Evolutionary conservation across 2,329 filamentous ascomycete genomes (phyloP).

Genomic region (Diaporthe caulivora): DNA sequence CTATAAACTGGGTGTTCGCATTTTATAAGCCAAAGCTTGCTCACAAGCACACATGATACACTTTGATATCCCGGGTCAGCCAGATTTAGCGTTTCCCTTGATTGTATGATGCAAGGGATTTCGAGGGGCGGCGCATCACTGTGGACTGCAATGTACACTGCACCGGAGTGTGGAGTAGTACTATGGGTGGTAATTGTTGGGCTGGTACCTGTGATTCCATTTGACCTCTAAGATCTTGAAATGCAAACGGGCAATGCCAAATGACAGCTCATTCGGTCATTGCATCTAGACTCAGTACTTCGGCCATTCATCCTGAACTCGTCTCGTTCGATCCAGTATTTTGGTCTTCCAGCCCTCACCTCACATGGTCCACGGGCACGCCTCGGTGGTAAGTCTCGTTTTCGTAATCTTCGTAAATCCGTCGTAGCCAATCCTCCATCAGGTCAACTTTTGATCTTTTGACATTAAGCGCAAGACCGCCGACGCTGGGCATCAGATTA

Average conservation of each 20-base stretch:
- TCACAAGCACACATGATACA: background rate
- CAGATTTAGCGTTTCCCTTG: too few relatives aligned
- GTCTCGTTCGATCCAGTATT: slow-evolving; percentile 6
- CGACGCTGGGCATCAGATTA: background rate
- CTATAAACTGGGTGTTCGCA: background rate
- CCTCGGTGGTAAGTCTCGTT: slow-evolving; percentile 11
- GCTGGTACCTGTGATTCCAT: slow-evolving; percentile 28
- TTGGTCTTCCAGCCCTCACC: background rate
- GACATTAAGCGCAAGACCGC: slow-evolving; percentile 12
- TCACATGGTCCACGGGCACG: slow-evolving; percentile 20
- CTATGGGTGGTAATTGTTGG: slow-evolving; percentile 1
- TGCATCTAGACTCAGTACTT: slow-evolving; percentile 20
- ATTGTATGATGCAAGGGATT: background rate
- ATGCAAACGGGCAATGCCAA: background rate
- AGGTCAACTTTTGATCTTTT: background rate
- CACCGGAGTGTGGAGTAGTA: background rate
- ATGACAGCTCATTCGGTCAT: slow-evolving; percentile 18
- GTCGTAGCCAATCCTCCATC: slow-evolving; percentile 18
- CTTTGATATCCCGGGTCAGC: background rate
- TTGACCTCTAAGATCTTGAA: slow-evolving; percentile 13
- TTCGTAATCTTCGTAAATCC: slow-evolving; percentile 36
- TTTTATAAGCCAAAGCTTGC: background rate
- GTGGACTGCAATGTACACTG: background rate
- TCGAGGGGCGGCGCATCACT: background rate
- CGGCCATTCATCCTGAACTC: slow-evolving; percentile 29